These are phyloP conservation scores for Sanghuangporus baumii DNA, from an alignment of 1,284 basidiomycete genomes.

Conservation along the genomic window DNA sequence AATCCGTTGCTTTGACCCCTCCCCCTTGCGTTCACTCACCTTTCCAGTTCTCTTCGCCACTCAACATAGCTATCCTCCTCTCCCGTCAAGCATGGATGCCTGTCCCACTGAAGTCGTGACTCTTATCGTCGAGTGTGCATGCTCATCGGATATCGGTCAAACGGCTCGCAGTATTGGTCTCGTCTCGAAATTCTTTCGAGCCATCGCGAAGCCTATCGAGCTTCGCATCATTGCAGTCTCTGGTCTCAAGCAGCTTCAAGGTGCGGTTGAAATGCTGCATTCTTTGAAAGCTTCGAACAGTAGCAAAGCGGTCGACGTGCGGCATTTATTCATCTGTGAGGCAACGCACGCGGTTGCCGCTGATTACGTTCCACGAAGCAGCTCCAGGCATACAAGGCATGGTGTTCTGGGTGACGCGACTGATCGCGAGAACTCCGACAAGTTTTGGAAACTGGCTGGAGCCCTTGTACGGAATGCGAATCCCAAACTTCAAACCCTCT, in stretches of 20 bases:
- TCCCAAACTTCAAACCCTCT: neutral
- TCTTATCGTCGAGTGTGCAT: slow-evolving; percentile 1
- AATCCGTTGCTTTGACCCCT: too few species aligned
- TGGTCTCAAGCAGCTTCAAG: slow-evolving; percentile 1
- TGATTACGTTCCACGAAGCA: neutral
- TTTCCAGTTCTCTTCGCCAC: neutral
- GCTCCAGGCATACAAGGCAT: neutral
- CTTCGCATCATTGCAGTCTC: neutral
- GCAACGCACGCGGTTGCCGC: neutral
- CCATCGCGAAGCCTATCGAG: slow-evolving; percentile 4
- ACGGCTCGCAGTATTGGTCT: slow-evolving; percentile 3
- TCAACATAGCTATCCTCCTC: neutral
- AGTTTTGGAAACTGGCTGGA: neutral
- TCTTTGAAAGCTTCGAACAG: neutral
- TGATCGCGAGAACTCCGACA: neutral
- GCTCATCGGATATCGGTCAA: neutral
- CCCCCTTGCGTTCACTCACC: neutral
- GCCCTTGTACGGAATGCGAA: neutral
- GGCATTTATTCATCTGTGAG: neutral
- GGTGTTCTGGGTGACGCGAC: neutral
- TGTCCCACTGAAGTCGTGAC: neutral
- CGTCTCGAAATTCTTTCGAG: neutral
- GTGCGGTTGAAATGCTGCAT: neutral
- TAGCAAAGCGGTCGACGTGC: neutral
- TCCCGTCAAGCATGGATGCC: neutral